phyloP scores from a whole-genome alignment of 2,329 filamentous ascomycete genomes.

The Sporothrix brasiliensis region DNA sequence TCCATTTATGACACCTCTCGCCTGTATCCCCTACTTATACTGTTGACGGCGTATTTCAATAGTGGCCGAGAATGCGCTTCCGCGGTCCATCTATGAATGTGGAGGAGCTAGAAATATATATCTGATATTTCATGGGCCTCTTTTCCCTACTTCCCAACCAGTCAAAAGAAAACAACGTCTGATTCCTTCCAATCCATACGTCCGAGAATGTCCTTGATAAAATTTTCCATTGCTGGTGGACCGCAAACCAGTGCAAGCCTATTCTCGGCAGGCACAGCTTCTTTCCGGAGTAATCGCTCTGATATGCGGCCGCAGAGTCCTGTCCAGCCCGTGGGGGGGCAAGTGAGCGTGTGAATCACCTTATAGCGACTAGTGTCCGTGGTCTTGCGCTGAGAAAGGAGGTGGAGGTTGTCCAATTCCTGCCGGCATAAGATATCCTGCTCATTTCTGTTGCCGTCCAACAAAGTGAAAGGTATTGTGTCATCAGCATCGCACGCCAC shows the following conservation, averaged over 20 bases:
- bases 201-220: not conserved
- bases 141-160: not conserved
- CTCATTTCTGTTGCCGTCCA: slow-evolving; percentile 76
- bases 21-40: too few relatives aligned
- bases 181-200: slow-evolving; percentile 6
- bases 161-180: slow-evolving; percentile 24
- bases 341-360: slow-evolving; percentile 70
- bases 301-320: slow-evolving; percentile 68
- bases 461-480: slow-evolving; percentile 67
- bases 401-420: slow-evolving; percentile 55
- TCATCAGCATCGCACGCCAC: slow-evolving; percentile 68
- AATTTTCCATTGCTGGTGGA: slow-evolving; percentile 24
- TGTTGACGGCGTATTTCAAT: too few relatives aligned
- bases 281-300: slow-evolving; percentile 10
- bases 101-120: too few relatives aligned
- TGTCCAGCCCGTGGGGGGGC: slow-evolving; percentile 65
- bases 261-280: slow-evolving; percentile 13
- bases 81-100: too few relatives aligned
- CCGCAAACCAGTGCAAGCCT: slow-evolving; percentile 18
- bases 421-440: slow-evolving; percentile 80
- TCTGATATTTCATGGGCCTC: not conserved
- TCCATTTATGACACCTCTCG: too few relatives aligned
- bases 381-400: not conserved
- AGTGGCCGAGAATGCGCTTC: too few relatives aligned
- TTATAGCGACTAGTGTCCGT: slow-evolving; percentile 55